Evolutionary conservation across 345 rosid genomes (phyloP).

Genomic region (Jatropha curcas): DNA sequence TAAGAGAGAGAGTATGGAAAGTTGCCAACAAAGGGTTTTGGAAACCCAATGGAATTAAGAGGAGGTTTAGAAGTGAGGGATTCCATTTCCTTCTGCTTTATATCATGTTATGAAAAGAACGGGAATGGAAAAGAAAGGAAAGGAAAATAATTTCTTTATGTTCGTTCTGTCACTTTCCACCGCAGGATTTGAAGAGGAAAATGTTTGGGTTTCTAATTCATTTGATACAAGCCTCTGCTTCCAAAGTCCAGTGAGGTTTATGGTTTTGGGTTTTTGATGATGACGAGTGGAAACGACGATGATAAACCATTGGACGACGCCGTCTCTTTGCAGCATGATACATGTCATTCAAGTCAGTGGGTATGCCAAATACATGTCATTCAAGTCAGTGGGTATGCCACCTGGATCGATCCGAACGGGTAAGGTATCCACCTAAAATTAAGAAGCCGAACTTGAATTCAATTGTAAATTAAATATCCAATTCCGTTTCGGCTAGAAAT

Average conservation of each 20-base stretch:
- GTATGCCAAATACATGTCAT: no score
- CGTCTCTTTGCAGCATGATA: no score
- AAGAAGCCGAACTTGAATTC: no score
- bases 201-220: not conserved
- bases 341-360: no score
- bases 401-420: no score
- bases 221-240: not conserved
- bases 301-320: no score
- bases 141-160: not conserved
- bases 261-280: not conserved
- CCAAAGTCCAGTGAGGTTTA: not conserved
- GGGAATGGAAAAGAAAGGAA: not conserved
- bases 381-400: no score
- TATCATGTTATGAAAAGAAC: slow-evolving; percentile 14
- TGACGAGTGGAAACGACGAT: not conserved
- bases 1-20: slow-evolving; percentile 23
- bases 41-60: slow-evolving; percentile 34
- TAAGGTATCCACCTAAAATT: no score
- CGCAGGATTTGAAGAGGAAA: not conserved
- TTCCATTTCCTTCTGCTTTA: slow-evolving; percentile 32
- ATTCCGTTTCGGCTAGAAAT: no score
- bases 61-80: slow-evolving; percentile 40
- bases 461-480: no score
- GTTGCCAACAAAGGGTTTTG: slow-evolving; percentile 30
- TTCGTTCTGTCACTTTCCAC: not conserved